Base-by-base conservation (phyloP, 2,329 filamentous ascomycete genomes). In the Penicillium sp. region DNA sequence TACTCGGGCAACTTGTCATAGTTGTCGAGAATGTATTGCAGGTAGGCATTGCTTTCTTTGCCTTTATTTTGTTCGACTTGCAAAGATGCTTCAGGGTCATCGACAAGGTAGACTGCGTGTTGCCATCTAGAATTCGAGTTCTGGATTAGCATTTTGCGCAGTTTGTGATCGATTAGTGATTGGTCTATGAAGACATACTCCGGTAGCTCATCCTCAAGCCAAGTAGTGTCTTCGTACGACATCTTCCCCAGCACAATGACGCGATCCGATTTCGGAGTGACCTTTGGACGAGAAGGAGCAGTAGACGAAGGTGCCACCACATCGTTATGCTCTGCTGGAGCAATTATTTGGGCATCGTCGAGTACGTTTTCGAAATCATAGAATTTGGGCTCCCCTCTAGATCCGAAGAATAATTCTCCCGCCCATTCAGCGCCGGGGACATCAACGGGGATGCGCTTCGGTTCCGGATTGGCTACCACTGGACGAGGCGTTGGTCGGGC, bases 1-100 rank as follows among this genome's bases (percentile, higher is more conserved):
- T 81, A 79, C 55, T 83, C 78, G 11, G 82, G 78, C 15, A 85
- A 71, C 16, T 66, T 58, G 52, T 76, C 60, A 61, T 79, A 79
- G 60, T 79, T 64, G 51, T 79, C 75, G 33, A 78, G 70, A 41
- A 80, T 74, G 58, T 76, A 79, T 33, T 76, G 77, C 7, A 79
- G 68, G 54, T 80, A 79, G 19, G 73, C 71, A 54, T 72, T 76
- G 43, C 73, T 70, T 66, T 79, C 78, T 53, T 69, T 71, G 55
- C 76, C 76, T 62, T 79, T 79, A 61, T 79, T 75, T 25, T 62
- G 57, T 29, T 68, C 55, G 10, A 69, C 61, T 13, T 51, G 48
- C 21, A 62, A 59, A 2, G 64, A 55, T 27, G 63, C 62, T 27
- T 69, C 57, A 46, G 65, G 61, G 51, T 71, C 66, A 63, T 78